Percentiles rank a stretch among this genome's conserved stretches.
Conservation (phyloP, 2,329 filamentous ascomycete genomes). For the Zasmidium citrigriseum region DNA sequence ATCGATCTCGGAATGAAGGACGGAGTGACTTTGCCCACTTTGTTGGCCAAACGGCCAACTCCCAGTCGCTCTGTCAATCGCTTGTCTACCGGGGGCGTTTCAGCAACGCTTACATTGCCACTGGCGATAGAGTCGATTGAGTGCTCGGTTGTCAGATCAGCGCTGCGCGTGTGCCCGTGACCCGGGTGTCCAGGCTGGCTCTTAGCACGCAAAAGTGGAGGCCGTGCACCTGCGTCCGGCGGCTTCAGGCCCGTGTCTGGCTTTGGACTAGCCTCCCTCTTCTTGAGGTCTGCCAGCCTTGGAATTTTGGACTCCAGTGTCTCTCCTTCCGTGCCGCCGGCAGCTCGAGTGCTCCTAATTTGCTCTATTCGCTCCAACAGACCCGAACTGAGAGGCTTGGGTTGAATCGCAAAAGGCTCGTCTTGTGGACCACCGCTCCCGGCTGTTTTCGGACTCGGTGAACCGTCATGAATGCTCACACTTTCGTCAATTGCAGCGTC, state of each 20-base stretch:
- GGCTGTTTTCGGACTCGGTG: background rate
- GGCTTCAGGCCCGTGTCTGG: slow-evolving; percentile 36
- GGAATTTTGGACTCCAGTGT: slow-evolving; percentile 37
- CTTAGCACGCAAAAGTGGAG: slow-evolving; percentile 52
- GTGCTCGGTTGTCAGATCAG: slow-evolving; percentile 18
- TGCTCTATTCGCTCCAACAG: slow-evolving; percentile 40
- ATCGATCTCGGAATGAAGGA: slow-evolving; percentile 90
- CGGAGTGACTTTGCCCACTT: slow-evolving; percentile 54
- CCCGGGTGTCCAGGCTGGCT: slow-evolving; percentile 46
- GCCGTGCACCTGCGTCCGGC: slow-evolving; percentile 21
- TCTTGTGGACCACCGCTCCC: slow-evolving; percentile 6
- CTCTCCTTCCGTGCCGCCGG: slow-evolving; percentile 22
- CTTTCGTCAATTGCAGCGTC: slow-evolving; percentile 5
- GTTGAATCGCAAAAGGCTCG: slow-evolving; percentile 34
- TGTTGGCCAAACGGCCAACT: slow-evolving; percentile 41
- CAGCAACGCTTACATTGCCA: slow-evolving; percentile 14
- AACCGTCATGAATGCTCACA: background rate
- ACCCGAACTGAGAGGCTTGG: slow-evolving; percentile 37
- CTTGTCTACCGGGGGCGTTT: slow-evolving; percentile 56
- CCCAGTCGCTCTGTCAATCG: slow-evolving; percentile 67
- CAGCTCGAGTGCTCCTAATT: slow-evolving; percentile 34
- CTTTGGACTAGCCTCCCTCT: slow-evolving; percentile 37
- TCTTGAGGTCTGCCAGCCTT: slow-evolving; percentile 32
- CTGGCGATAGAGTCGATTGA: slow-evolving; percentile 31
- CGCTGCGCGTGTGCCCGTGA: slow-evolving; percentile 29